Conservation (phyloP, 2,329 filamentous ascomycete genomes). For the Phaeoacremonium minimum region DNA sequence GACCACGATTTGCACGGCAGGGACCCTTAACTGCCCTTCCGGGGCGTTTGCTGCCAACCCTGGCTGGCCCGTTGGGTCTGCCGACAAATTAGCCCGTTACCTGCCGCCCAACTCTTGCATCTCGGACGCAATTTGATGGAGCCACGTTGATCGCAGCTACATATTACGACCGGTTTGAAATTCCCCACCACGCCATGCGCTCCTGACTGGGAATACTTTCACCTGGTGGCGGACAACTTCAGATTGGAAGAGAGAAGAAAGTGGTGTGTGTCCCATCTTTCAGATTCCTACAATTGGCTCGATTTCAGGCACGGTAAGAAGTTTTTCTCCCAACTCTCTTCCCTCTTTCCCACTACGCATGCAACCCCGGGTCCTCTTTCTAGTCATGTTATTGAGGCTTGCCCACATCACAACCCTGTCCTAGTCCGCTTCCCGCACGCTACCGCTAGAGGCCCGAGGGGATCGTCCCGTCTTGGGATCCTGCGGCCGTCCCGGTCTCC, state of each 20-base stretch:
- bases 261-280: no score
- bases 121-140: slow-evolving; percentile 17
- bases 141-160: slow-evolving; percentile 29
- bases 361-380: neutral
- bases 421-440: slow-evolving; percentile 1
- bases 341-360: neutral
- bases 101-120: slow-evolving; percentile 11
- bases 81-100: slow-evolving; percentile 20
- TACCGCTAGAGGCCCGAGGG: neutral
- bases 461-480: neutral
- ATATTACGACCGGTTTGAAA: slow-evolving; percentile 18
- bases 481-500: slow-evolving; percentile 4
- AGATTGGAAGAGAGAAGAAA: no score
- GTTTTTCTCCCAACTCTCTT: neutral
- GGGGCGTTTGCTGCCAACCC: slow-evolving; percentile 5
- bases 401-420: neutral
- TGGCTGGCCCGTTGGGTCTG: slow-evolving; percentile 13
- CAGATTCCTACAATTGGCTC: no score
- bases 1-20: neutral
- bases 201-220: neutral
- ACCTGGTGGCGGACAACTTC: no score
- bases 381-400: neutral
- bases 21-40: slow-evolving; percentile 1
- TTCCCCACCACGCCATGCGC: neutral
- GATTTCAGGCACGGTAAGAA: no score